These are phyloP conservation scores for Zygoascus tannicola DNA, from an alignment of 805 yeast genomes.

Conservation along the genomic window DNA sequence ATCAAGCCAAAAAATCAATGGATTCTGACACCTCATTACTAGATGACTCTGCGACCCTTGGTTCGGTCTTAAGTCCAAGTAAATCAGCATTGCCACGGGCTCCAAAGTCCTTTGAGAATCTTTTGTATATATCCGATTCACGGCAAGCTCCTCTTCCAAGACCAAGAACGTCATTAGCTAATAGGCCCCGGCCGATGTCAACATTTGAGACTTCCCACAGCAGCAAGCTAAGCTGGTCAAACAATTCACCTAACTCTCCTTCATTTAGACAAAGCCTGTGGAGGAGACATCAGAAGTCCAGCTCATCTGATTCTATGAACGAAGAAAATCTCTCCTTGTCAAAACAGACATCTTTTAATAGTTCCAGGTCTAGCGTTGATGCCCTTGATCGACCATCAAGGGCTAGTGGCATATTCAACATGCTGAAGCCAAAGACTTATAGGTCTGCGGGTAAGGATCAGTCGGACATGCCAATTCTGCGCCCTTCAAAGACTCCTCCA, in stretches of 20 bases:
- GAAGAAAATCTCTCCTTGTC: neutral
- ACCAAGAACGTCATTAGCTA: neutral
- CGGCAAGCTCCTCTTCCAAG: conserved; percentile 1
- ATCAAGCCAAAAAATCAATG: neutral
- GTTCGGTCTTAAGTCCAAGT: neutral
- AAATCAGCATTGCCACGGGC: neutral
- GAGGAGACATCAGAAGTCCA: conserved; percentile 55
- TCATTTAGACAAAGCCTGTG: conserved; percentile 39
- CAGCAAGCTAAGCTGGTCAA: neutral
- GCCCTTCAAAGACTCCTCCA: conserved; percentile 1
- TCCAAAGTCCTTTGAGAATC: conserved; percentile 1
- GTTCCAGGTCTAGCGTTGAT: neutral
- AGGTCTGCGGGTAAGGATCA: conserved; percentile 1
- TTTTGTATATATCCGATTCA: neutral
- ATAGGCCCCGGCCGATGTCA: conserved; percentile 10
- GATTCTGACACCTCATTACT: neutral
- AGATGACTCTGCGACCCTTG: neutral
- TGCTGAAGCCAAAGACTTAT: neutral
- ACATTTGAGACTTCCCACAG: conserved; percentile 8
- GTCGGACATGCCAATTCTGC: neutral
- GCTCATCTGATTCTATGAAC: conserved; percentile 40
- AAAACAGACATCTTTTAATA: neutral
- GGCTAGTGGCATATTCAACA: conserved; percentile 1
- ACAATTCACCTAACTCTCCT: conserved; percentile 29
- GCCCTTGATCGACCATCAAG: neutral